phyloP scores from a whole-genome alignment of 352 stramenopile genomes.

The Phytophthora melonis region DNA sequence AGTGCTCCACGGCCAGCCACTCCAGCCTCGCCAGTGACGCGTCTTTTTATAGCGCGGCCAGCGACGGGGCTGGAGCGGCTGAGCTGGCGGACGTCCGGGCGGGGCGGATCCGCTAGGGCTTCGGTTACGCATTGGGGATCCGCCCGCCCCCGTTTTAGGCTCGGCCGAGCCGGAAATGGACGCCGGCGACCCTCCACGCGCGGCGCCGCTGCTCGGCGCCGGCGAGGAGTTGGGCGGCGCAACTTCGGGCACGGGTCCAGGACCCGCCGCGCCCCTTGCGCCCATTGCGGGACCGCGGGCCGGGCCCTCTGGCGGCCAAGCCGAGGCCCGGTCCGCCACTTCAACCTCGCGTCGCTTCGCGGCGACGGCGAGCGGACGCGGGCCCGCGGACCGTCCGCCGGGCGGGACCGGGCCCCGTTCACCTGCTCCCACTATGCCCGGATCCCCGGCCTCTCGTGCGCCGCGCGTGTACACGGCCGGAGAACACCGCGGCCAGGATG shows the following conservation, averaged over 20 bases:
- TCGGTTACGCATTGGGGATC: no score
- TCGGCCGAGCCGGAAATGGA: no score
- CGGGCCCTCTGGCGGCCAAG: neutral
- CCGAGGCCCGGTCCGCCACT: neutral
- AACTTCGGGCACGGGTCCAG: constrained; percentile 2
- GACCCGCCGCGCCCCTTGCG: neutral
- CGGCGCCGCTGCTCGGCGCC: neutral
- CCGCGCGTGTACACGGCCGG: no score
- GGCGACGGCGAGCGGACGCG: neutral
- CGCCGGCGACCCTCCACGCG: no score
- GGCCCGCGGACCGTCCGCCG: neutral
- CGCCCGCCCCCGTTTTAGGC: no score
- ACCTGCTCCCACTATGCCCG: neutral
- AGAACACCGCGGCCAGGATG: no score
- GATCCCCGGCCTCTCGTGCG: neutral
- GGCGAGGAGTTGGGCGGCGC: neutral
- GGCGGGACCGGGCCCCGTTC: neutral
- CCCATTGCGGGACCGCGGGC: neutral
- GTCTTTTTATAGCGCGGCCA: no score
- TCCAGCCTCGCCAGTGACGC: no score
- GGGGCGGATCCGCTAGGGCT: no score
- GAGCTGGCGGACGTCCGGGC: no score
- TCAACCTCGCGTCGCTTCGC: constrained; percentile 5
- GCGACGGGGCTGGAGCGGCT: no score
- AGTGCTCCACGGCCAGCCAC: no score